phyloP scores from a whole-genome alignment of 352 stramenopile species.

The Globisporangium mamillatum region DNA sequence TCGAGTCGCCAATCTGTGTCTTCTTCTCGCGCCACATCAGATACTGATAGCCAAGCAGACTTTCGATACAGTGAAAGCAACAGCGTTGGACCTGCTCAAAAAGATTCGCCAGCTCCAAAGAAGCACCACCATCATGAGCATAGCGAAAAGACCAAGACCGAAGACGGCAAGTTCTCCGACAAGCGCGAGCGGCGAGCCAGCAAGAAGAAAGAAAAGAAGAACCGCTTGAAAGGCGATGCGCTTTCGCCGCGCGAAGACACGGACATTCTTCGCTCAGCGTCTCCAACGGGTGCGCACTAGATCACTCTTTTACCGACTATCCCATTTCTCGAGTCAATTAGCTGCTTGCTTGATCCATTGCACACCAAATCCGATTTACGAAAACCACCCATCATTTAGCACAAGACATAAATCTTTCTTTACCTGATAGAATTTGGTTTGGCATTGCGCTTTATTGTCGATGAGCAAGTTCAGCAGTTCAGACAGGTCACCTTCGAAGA shows the following conservation, averaged over 20 bases:
- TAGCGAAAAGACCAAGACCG: background rate
- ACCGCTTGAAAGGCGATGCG: background rate
- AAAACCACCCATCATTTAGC: background rate
- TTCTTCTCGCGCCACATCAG: background rate
- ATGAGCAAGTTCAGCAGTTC: background rate
- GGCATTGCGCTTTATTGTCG: background rate
- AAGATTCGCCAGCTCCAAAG: background rate
- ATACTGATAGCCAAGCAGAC: background rate
- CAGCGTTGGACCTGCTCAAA: background rate
- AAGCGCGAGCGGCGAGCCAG: slow-evolving; percentile 18
- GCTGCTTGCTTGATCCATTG: background rate
- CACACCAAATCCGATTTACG: background rate
- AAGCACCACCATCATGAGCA: background rate
- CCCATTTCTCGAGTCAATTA: background rate
- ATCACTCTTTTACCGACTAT: background rate
- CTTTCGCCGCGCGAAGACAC: background rate
- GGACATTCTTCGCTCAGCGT: slow-evolving; percentile 2
- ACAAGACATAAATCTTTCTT: background rate
- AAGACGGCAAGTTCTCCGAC: slow-evolving; percentile 1
- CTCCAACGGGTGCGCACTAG: slow-evolving; percentile 13
- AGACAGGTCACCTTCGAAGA: background rate
- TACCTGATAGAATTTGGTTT: background rate
- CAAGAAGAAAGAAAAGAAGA: slow-evolving; percentile 25
- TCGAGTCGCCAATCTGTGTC: slow-evolving; percentile 17
- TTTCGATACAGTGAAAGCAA: slow-evolving; percentile 19